Base-by-base conservation (phyloP, 1,139 yeast genomes). In the Sugiyamaella neomexicana region DNA sequence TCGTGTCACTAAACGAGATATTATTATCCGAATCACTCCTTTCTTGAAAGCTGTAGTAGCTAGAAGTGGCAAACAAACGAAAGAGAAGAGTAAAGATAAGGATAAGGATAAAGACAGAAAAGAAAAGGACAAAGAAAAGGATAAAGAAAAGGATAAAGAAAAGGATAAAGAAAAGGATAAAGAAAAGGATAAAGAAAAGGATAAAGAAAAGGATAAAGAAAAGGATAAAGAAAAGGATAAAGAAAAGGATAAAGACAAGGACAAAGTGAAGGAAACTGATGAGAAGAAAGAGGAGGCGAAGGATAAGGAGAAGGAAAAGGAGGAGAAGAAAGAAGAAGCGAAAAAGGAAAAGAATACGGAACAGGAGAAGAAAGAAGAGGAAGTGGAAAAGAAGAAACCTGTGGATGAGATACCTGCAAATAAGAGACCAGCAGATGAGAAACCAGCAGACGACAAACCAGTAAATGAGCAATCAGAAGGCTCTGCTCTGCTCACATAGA, bases 1-100 rank as follows among this genome's bases (percentile, higher is more conserved):
- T 25, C 58, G 71, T 9, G 68, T 71, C 2, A 66, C 69, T 2
- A 62, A 76, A 49, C 67, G 73, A 42, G 79, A 75, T 46, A 67
- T 75, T 5, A 62, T 74, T 13, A 64, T 65, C 2, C 63, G 69
- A 43, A 74, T 75, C 0, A 60, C 70, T 20, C 67, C 66, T 40
- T 52, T 73, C 62, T 55, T 75, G 53, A 62, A 67, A 51, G 66
- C 67, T 0, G 59, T 38, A 17, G 45, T 40, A 6, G 39, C 51
- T 9, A 47, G 40, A 27, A 41, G 27, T 40, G 38, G 40, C 23
- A 47, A 47, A 13, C 38, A 39, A 3, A 4, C 40, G 16, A 45
- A 36, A 42, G 49, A 45, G n/a, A 45, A 45, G 40, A 29, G 39
- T 10, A 32, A 17, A 25, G 42, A 16, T 5, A 45, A 20, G 13